Base-by-base conservation (phyloP, 208 protist genomes). In the Leishmania martiniquensis region DNA sequence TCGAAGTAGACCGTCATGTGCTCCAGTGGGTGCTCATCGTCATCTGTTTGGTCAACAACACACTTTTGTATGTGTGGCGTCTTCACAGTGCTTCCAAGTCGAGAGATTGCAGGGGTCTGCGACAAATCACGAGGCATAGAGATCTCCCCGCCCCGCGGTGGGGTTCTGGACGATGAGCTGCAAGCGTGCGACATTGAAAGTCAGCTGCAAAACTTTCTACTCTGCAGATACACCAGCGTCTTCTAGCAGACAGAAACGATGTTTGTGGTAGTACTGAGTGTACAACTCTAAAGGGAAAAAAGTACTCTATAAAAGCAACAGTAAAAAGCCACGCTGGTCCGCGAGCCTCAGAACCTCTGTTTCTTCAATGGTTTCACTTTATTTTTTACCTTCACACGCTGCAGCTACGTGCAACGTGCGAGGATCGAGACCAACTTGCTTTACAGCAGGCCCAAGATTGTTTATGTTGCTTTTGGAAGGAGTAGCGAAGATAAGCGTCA, bases 61-160 rank as follows among this genome's bases (percentile, higher is more conserved):
- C 93, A 97, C 13, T 82, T 86, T 77, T 97, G 93, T 76, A 97
- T 91, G 69, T 89, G 90, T 39, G 89, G 89, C 47, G 93, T 93
- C 44, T 88, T 84, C 20, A 90, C 82, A 0, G 84, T 89, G 77
- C 88, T 91, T 20, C 89, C 90, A 20, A 95, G 49, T 45, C 87
- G 81, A 51, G 85, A 57, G 77, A 97, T 94, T 9, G 87, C 81
- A 3, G 93, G 93, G 0, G 89, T 97, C 44, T 92, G 85, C 4
- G 91, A 95, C 54, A 94, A 68, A n/a, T 90, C 89, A 4, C 93
- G 87, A 39, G 87, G 90, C 82, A 94, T 94, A 29, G 91, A 93
- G 0, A 91, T 68, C 45, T 57, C 72, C 12, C 70, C 81, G 60
- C 81, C 77, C 66, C 82, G 60, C 6, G 67, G 85, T 34, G 71